Conservation (phyloP, 768 basidiomycete species). For the Lyophyllum shimeji region DNA sequence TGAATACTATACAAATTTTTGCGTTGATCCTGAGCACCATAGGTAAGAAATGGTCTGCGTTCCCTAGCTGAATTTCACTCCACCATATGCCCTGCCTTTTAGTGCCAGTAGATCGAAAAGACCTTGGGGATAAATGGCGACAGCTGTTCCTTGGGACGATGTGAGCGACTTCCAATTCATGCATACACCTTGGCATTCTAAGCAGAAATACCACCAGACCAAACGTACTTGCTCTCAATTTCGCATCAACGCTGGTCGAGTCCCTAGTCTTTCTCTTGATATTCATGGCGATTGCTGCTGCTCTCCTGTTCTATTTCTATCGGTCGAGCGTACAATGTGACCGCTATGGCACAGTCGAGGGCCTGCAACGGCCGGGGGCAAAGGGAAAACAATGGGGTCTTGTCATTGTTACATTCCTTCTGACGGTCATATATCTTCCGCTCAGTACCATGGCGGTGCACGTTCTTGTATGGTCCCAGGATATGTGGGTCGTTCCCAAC, state of each 20-base stretch:
- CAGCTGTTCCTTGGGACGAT: slow-evolving; percentile 66
- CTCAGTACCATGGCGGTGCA: slow-evolving; percentile 77
- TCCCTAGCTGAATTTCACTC: background rate
- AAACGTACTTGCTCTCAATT: slow-evolving; percentile 72
- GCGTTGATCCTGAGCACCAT: slow-evolving; percentile 69
- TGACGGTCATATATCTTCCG: slow-evolving; percentile 73
- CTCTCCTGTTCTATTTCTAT: slow-evolving; percentile 59
- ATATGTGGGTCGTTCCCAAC: slow-evolving; percentile 72
- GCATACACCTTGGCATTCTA: slow-evolving; percentile 1
- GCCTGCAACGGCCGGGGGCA: slow-evolving; percentile 46
- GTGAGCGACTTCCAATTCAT: slow-evolving; percentile 34
- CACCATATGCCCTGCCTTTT: slow-evolving; percentile 1
- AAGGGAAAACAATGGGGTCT: slow-evolving; percentile 49
- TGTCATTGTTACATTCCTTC: slow-evolving; percentile 60
- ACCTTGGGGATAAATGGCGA: slow-evolving; percentile 51
- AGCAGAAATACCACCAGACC: slow-evolving; percentile 42
- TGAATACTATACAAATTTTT: slow-evolving; percentile 70
- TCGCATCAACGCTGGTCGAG: slow-evolving; percentile 57
- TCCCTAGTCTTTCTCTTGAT: slow-evolving; percentile 61
- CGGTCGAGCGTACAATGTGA: slow-evolving; percentile 47
- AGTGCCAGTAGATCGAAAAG: slow-evolving; percentile 39
- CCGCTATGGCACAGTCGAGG: slow-evolving; percentile 51
- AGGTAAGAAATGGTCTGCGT: slow-evolving; percentile 33
- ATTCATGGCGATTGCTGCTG: slow-evolving; percentile 53
- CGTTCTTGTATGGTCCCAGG: slow-evolving; percentile 75